These are phyloP conservation scores for Arthroderma sp. DNA, from an alignment of 2,329 filamentous ascomycete species.

Conservation along the genomic window DNA sequence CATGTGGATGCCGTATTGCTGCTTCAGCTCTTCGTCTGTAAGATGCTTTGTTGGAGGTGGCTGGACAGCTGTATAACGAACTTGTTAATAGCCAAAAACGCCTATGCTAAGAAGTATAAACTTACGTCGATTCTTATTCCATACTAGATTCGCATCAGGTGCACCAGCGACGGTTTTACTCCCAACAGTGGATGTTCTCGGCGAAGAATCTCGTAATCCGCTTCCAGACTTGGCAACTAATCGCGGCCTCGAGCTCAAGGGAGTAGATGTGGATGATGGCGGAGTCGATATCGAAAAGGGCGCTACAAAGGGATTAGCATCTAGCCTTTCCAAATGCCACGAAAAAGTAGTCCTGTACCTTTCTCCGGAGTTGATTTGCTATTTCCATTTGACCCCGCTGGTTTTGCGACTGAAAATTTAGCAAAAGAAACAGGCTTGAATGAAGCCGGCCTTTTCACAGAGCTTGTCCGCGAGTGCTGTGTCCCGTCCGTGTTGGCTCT, in stretches of 20 bases:
- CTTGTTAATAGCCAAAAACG: conserved; percentile 15
- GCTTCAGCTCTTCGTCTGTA: conserved; percentile 56
- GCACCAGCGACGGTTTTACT: conserved; percentile 37
- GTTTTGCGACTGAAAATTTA: conserved; percentile 54
- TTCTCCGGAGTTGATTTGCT: conserved; percentile 44
- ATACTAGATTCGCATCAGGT: conserved; percentile 57
- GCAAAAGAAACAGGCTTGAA: conserved; percentile 57
- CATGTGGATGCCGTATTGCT: conserved; percentile 57
- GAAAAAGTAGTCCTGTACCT: conserved; percentile 28
- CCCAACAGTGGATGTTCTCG: conserved; percentile 37
- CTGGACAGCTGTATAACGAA: conserved; percentile 34
- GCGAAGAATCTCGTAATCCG: conserved; percentile 39
- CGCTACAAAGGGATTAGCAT: conserved; percentile 16
- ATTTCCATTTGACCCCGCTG: conserved; percentile 41
- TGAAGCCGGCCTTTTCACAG: conserved; percentile 49
- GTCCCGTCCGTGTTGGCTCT: conserved; percentile 33
- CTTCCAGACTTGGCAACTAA: conserved; percentile 52
- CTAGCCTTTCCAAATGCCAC: not conserved
- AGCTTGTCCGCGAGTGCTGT: conserved; percentile 35
- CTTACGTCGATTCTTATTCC: conserved; percentile 56
- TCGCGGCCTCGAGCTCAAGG: conserved; percentile 42
- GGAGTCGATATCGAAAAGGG: conserved; percentile 27
- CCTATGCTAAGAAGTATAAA: not conserved
- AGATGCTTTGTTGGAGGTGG: conserved; percentile 51
- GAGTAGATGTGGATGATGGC: conserved; percentile 26